A percentile compares a stretch with the other conserved stretches of the same genome.
These are phyloP conservation scores for Aechmea fasciata DNA, from an alignment of 176 grass and related monocot genomes.

Conservation along the genomic window DNA sequence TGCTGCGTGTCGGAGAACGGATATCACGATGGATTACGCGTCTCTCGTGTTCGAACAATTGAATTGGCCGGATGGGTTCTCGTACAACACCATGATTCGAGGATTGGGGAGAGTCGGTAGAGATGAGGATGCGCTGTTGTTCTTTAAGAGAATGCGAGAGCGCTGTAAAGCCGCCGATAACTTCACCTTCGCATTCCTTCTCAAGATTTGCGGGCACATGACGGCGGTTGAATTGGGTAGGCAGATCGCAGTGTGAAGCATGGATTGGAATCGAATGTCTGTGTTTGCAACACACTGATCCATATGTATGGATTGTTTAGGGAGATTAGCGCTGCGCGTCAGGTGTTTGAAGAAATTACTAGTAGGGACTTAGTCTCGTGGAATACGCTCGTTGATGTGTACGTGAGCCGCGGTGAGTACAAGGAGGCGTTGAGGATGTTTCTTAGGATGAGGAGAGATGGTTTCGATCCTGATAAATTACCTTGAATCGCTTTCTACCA, in stretches of 20 bases:
- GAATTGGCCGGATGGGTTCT: conserved; percentile 24
- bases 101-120: conserved; percentile 23
- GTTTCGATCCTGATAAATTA: not conserved
- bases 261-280: conserved; percentile 16
- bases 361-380: conserved; percentile 40
- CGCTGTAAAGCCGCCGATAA: conserved; percentile 12
- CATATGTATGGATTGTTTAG: conserved; percentile 4
- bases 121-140: conserved; percentile 14
- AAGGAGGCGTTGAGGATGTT: conserved; percentile 5
- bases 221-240: conserved; percentile 10
- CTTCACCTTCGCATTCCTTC: conserved; percentile 25
- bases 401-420: not conserved
- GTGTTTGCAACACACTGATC: conserved; percentile 19
- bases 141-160: conserved; percentile 21
- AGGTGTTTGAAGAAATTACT: conserved; percentile 15
- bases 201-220: conserved; percentile 16
- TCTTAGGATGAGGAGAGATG: not conserved
- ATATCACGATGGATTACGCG: conserved; percentile 22
- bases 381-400: conserved; percentile 31
- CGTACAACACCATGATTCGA: conserved; percentile 34
- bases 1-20: conserved; percentile 17
- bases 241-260: conserved; percentile 21
- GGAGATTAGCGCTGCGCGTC: not conserved
- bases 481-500: no score
- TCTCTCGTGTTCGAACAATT: conserved; percentile 11